Evolutionary conservation across 768 basidiomycete genomes (phyloP).

Genomic region (Nevesoporus exiguus): DNA sequence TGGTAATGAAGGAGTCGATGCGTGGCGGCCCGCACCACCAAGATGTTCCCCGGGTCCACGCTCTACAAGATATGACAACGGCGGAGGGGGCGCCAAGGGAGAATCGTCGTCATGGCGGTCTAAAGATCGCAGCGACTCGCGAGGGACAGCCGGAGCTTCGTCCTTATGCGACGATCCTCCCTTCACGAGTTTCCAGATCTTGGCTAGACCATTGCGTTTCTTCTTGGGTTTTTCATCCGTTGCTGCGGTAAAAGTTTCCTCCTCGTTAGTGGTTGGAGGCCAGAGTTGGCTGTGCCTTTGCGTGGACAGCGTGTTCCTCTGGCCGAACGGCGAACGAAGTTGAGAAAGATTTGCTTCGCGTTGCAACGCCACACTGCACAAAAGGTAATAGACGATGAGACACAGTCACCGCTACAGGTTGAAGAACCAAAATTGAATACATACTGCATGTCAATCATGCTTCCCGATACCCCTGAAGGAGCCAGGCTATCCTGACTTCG

Average conservation of each 20-base stretch:
- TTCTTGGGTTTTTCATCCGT: conserved; percentile 61
- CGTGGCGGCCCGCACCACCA: conserved; percentile 45
- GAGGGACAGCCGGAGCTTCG: conserved; percentile 22
- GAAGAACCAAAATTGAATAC: conserved; percentile 33
- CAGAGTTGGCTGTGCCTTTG: conserved; percentile 53
- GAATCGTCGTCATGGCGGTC: conserved; percentile 57
- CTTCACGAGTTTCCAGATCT: conserved; percentile 79
- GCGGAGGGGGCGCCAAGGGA: conserved; percentile 87
- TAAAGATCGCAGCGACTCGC: conserved; percentile 39
- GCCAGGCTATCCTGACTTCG: conserved; percentile 80
- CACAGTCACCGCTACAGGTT: not conserved
- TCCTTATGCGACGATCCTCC: conserved; percentile 47
- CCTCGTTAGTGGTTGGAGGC: conserved; percentile 41
- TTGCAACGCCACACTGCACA: conserved; percentile 68
- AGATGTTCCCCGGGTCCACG: conserved; percentile 53
- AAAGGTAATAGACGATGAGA: conserved; percentile 9
- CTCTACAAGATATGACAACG: conserved; percentile 80
- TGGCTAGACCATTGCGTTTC: conserved; percentile 73
- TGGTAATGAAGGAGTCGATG: conserved; percentile 67
- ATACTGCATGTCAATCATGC: conserved; percentile 92
- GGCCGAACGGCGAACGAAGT: conserved; percentile 32
- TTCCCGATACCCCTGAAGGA: conserved; percentile 77
- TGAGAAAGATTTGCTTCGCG: conserved; percentile 47
- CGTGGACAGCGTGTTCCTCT: conserved; percentile 33
- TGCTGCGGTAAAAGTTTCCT: conserved; percentile 8